Conservation (phyloP, 2,329 filamentous ascomycete species). For the Alternaria ventricosa region DNA sequence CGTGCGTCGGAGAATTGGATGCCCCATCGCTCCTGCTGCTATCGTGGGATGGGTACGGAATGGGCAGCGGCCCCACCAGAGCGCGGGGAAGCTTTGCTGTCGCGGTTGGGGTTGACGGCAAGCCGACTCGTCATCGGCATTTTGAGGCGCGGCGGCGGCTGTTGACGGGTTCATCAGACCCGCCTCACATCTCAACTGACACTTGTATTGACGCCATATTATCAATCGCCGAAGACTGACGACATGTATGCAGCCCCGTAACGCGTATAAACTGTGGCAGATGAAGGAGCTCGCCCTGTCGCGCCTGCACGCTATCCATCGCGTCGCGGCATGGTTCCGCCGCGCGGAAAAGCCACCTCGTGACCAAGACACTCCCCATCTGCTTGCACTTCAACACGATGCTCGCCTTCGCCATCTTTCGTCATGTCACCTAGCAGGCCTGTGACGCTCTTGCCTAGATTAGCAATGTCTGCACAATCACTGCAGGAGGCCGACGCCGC, state of each 20-base stretch:
- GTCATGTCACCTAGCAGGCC: background rate
- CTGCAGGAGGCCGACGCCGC: constrained; percentile 11
- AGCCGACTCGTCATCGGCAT: background rate
- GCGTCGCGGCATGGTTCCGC: constrained; percentile 1
- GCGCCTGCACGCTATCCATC: background rate
- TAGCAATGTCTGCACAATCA: background rate
- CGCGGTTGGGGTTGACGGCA: background rate
- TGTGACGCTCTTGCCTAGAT: background rate
- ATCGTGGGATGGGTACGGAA: background rate
- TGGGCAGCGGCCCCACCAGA: constrained; percentile 20
- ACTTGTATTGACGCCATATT: background rate
- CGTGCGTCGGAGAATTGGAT: background rate
- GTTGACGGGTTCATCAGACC: background rate
- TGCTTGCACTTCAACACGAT: background rate
- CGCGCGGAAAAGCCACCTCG: background rate
- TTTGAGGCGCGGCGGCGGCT: background rate
- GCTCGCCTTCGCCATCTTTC: background rate
- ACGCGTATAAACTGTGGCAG: background rate
- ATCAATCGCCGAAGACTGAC: background rate
- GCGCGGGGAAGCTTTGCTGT: constrained; percentile 19
- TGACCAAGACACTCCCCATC: background rate
- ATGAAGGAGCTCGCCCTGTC: background rate
- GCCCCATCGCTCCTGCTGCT: constrained; percentile 5
- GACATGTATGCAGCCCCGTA: background rate
- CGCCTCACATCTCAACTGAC: background rate